phyloP scores from a whole-genome alignment of 2,329 filamentous ascomycete species.

The Ceratocystis alfenasii region DNA sequence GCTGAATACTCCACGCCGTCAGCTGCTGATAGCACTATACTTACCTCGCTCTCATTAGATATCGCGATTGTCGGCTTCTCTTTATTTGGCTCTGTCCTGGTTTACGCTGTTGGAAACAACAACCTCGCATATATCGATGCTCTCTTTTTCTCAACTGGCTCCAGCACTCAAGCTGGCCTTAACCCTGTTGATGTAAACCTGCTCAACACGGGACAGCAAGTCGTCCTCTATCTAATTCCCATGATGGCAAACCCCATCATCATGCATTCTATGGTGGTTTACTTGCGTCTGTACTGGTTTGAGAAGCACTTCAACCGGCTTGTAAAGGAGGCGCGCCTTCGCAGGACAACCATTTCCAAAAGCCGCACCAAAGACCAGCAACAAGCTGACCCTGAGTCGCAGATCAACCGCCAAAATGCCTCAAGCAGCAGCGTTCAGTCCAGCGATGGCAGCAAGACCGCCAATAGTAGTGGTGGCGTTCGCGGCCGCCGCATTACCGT shows the following conservation, averaged over 20 bases:
- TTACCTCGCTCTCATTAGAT: constrained; percentile 39
- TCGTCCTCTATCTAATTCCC: constrained; percentile 57
- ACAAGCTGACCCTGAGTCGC: constrained; percentile 25
- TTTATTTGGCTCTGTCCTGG: constrained; percentile 62
- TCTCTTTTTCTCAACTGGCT: constrained; percentile 73
- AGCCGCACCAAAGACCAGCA: constrained; percentile 30
- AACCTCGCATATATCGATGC: constrained; percentile 70
- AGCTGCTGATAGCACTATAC: neutral
- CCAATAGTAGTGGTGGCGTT: constrained; percentile 39
- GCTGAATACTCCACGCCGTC: no score
- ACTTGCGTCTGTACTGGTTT: constrained; percentile 93
- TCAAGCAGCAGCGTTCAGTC: constrained; percentile 12
- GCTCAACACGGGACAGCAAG: constrained; percentile 60
- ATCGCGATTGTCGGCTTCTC: constrained; percentile 66
- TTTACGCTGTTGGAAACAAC: constrained; percentile 50
- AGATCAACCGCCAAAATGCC: constrained; percentile 22
- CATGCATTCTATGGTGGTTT: constrained; percentile 76
- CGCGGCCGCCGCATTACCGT: constrained; percentile 55
- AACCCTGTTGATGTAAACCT: constrained; percentile 64
- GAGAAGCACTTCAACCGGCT: constrained; percentile 87
- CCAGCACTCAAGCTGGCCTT: constrained; percentile 82
- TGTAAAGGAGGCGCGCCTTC: constrained; percentile 56
- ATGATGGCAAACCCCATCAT: constrained; percentile 73
- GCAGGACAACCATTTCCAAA: constrained; percentile 54
- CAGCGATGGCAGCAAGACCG: neutral